These are phyloP conservation scores for Cladosporium oxysporum DNA, from an alignment of 2,329 filamentous ascomycete genomes.

Conservation along the genomic window DNA sequence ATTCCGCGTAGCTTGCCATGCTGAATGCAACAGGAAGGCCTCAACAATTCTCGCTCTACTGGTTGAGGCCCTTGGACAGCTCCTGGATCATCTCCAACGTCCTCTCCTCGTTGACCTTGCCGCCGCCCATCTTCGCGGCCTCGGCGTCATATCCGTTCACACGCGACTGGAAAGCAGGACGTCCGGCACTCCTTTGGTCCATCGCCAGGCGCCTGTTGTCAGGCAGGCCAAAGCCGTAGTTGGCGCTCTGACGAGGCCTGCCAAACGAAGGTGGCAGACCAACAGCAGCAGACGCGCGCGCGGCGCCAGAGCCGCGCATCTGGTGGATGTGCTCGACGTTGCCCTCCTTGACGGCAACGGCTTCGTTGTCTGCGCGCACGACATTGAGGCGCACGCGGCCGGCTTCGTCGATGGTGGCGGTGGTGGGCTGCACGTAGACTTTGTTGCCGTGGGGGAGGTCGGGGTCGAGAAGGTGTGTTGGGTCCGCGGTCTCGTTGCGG, in stretches of 20 bases:
- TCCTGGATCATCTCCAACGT: constrained; percentile 13
- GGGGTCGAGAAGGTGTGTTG: constrained; percentile 42
- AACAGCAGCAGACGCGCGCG: constrained; percentile 4
- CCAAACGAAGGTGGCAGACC: constrained; percentile 22
- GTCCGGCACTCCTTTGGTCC: not conserved
- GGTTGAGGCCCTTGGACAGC: constrained; percentile 2
- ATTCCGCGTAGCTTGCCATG: not conserved
- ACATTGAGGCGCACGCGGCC: constrained; percentile 46
- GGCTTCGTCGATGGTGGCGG: constrained; percentile 48
- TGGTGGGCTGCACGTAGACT: constrained; percentile 52
- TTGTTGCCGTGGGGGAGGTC: constrained; percentile 54
- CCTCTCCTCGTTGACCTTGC: not conserved
- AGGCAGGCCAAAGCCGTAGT: constrained; percentile 32
- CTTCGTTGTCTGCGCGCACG: constrained; percentile 33
- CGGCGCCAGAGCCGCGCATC: constrained; percentile 13
- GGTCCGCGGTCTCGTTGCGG: constrained; percentile 26
- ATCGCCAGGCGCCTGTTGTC: constrained; percentile 24
- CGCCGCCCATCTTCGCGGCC: not conserved
- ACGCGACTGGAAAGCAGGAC: constrained; percentile 16
- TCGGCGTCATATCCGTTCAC: constrained; percentile 31
- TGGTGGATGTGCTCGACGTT: constrained; percentile 31
- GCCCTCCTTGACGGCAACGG: constrained; percentile 35
- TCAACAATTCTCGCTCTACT: not conserved
- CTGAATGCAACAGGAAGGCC: not conserved
- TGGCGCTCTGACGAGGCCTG: constrained; percentile 24